Evolutionary conservation across 345 rosid genomes (phyloP).

Genomic region (Hibiscus mutabilis): DNA sequence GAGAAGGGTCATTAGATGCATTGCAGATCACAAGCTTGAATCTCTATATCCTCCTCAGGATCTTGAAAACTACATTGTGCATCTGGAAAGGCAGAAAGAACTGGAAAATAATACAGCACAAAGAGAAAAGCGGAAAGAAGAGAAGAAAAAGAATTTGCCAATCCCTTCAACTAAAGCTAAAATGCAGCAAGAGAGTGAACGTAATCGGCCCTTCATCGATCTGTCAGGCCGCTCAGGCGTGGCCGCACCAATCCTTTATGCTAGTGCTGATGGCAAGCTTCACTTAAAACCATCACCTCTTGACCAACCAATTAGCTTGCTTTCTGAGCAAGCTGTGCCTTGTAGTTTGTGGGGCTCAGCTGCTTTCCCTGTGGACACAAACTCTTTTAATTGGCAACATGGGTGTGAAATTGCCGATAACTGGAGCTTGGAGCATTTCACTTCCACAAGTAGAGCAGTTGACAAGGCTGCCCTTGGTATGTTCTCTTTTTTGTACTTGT

Average conservation of each 20-base stretch:
- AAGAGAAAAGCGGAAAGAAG: slow-evolving; percentile 4
- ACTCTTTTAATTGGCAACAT: not conserved
- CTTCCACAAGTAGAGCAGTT: not conserved
- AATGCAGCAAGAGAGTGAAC: not conserved
- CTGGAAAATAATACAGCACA: not conserved
- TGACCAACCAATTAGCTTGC: not conserved
- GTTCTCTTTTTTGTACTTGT: not conserved
- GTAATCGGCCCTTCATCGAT: not conserved
- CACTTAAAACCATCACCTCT: not conserved
- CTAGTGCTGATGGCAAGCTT: not conserved
- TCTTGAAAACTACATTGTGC: slow-evolving; percentile 6
- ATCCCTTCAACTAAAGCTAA: not conserved
- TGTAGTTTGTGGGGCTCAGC: not conserved
- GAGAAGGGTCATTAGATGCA: slow-evolving; percentile 21
- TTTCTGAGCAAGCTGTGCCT: not conserved
- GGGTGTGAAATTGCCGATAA: not conserved
- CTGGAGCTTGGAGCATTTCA: not conserved
- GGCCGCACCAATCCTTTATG: not conserved
- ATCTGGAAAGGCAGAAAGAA: slow-evolving; percentile 15
- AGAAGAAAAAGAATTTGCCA: not conserved
- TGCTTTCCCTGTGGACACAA: not conserved
- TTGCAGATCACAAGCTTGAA: slow-evolving; percentile 21
- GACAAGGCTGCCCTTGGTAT: slow-evolving; percentile 9
- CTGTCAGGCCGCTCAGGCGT: not conserved
- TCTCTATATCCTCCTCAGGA: slow-evolving; percentile 1